Base-by-base conservation (phyloP, 106 monocot species). In the Acorus calamus region DNA sequence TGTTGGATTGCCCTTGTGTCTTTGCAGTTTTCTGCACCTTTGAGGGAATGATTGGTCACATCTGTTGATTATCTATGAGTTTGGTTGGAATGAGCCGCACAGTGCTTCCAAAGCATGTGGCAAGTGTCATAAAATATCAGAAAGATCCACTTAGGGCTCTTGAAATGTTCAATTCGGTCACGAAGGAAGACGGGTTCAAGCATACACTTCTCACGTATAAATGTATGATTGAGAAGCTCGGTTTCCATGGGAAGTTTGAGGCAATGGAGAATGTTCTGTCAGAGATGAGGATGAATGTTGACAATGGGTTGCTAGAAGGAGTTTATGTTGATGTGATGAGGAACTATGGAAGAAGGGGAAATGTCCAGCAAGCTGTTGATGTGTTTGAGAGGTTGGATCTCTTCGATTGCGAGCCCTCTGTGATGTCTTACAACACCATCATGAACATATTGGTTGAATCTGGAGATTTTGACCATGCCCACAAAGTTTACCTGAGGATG, bases 401-500 rank as follows among this genome's bases (percentile, higher is more conserved):
- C 70, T 96, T 75, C 50, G 78, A 78, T 3, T 87, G 89, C 47
- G 78, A 78, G 12, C 87, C 89, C 4, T 69, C 80, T 11, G 82
- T 80, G 11, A 43, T 76, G 14, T 87, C 94, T 14, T 96, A 90
- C 62, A 96, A 96, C 64, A 63, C 84, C 5, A 82, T 96, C 60
- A 96, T 90, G 94, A 84, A 82, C 72, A 71, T 86, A 46, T 82
- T 96, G 52, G 76, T 96, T 60, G 82, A 96, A 50, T 68, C 70
- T 62, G 60, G 76, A 45, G 82, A 82, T 62, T 78, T 69, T 53
- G 79, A 87, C 78, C 90, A 90, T 67, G 84, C 90, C 5, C 89
- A 87, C 71, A 96, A 96, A 74, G 87, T 96, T 6, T 96, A 96
- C 59, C 62, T 96, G 43, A 79, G 94, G 50, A 96, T 96, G 94